Conservation (phyloP, 805 yeast species). For the Yamadazyma sp. region DNA sequence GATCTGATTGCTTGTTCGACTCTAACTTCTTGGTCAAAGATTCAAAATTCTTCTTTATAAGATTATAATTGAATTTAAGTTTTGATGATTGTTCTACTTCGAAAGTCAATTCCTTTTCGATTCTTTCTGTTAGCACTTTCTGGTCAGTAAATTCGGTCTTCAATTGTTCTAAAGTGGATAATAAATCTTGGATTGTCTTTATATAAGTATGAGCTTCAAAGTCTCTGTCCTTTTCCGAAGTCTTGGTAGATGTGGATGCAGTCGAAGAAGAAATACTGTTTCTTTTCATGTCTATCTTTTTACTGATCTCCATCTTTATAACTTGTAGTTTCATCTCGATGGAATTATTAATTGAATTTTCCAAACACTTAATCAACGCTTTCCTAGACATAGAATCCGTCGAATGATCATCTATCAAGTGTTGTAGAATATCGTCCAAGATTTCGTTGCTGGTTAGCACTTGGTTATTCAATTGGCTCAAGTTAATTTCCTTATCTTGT, state of each 20-base stretch:
- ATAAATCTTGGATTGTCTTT: constrained; percentile 18
- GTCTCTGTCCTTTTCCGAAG: constrained; percentile 3
- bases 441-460: constrained; percentile 15
- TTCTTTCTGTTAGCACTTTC: constrained; percentile 16
- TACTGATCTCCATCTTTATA: constrained; percentile 18
- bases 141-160: constrained; percentile 20
- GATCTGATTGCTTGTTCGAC: constrained; percentile 5
- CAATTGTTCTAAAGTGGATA: constrained; percentile 20
- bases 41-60: constrained; percentile 10
- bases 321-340: constrained; percentile 24
- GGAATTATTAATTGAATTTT: constrained; percentile 10
- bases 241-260: constrained; percentile 2
- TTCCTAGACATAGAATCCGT: constrained; percentile 17
- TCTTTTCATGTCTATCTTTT: constrained; percentile 10
- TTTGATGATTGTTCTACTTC: constrained; percentile 22
- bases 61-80: constrained; percentile 18
- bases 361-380: constrained; percentile 17
- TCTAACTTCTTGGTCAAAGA: background rate
- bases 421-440: constrained; percentile 19
- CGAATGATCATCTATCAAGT: constrained; percentile 16
- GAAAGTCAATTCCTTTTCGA: constrained; percentile 19
- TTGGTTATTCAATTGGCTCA: constrained; percentile 13
- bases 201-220: constrained; percentile 10
- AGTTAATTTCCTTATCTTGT: constrained; percentile 23
- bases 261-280: constrained; percentile 5